These are phyloP conservation scores for Fusarium sp. DNA, from an alignment of 2,329 filamentous ascomycete species.

Conservation along the genomic window DNA sequence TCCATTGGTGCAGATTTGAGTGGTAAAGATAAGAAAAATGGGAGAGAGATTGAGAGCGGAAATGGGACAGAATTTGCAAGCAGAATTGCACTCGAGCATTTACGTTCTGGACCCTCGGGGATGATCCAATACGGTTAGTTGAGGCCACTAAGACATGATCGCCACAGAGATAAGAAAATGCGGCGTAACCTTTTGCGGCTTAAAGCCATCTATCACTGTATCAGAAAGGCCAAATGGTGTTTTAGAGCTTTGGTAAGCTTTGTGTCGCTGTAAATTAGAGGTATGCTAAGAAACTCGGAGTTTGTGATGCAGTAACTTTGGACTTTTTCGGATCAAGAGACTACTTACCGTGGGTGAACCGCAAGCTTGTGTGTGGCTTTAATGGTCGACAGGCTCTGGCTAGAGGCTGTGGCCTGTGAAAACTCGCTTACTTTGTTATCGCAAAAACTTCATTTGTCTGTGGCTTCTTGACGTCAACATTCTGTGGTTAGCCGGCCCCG, in stretches of 20 bases:
- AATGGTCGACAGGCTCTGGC: neutral
- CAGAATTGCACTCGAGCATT: slow-evolving; percentile 15
- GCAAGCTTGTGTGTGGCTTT: too few relatives aligned
- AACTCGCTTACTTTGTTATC: neutral
- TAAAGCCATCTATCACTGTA: slow-evolving; percentile 30
- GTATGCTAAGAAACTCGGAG: neutral
- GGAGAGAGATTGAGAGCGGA: slow-evolving; percentile 6
- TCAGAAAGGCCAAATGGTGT: slow-evolving; percentile 7
- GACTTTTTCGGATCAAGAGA: neutral
- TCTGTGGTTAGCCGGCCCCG: slow-evolving; percentile 3
- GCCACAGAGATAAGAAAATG: slow-evolving; percentile 32
- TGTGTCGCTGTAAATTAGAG: neutral
- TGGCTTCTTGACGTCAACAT: neutral
- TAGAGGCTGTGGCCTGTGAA: neutral
- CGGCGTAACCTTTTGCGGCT: slow-evolving; percentile 45
- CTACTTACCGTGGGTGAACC: too few relatives aligned
- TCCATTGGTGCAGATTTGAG: slow-evolving; percentile 31
- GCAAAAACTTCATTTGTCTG: neutral
- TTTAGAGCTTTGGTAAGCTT: slow-evolving; percentile 5
- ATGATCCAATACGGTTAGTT: slow-evolving; percentile 42
- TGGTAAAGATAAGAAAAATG: neutral
- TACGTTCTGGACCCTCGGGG: slow-evolving; percentile 35
- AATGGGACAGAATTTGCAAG: slow-evolving; percentile 23
- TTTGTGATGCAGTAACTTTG: too few relatives aligned
- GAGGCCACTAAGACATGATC: slow-evolving; percentile 40